Evolutionary conservation across 768 basidiomycete species (phyloP), one percentile per base, ranked within the genome.

Genomic region (Podaxis sp.): DNA sequence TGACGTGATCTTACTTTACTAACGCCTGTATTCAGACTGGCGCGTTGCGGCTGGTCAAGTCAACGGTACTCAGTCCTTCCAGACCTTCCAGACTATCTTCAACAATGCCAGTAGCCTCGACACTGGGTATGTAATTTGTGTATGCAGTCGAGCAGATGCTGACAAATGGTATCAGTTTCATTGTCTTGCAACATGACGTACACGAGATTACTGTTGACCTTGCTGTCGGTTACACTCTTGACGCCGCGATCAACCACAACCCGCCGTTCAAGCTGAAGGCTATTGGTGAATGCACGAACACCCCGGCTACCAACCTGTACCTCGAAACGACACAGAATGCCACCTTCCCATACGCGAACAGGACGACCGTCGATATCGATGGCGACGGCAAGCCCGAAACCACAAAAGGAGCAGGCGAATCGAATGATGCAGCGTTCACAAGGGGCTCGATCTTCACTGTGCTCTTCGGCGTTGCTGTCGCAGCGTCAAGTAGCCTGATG

Each of bases 111-210:
- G 86, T 5, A 74, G 74, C 17, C 68, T 91, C 22, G 65, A 82
- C 55, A 87, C 83, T 41, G 89, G 90, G 87, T 86, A 66, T 64
- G 80, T 70, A 22, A 41, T 38, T 58, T 56, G 60, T 12, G n/a
- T 2, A 33, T 53, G 5, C 24, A 11, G 24, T 40, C 17, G 6
- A 13, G 30, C 20, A 15, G 33, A 58, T 46, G 44, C 54, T 64
- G 63, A 60, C 61, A 22, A 44, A 11, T 46, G 12, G 56, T 22
- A 40, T 46, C 28, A 81, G 94, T 69, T 97, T 98, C 80, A 86
- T 96, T 69, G 92, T 96, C 37, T 79, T 99, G 60, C 83, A 95
- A 73, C 93, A 95, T 68, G 96, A 97, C 74, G 79, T 96, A 40
- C 96, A 80, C 66, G 76, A 88, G 66, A 86, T 93, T 69, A 91